These are phyloP conservation scores for Periconia sp. DNA, from an alignment of 2,329 filamentous ascomycete species.

Conservation along the genomic window DNA sequence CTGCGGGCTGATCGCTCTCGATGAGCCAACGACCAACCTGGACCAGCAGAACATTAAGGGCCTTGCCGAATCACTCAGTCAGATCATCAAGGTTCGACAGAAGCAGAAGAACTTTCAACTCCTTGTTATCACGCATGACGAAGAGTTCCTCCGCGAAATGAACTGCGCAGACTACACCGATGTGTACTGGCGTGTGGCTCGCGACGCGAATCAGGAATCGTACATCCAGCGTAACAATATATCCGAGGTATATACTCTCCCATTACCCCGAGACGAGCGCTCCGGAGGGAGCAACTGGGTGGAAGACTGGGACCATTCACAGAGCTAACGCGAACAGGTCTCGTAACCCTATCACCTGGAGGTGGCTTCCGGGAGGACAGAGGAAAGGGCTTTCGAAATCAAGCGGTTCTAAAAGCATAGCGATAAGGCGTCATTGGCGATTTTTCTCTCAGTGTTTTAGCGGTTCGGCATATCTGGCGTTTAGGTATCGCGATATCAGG, in stretches of 20 bases:
- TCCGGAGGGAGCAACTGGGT: neutral
- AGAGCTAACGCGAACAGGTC: neutral
- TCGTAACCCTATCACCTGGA: neutral
- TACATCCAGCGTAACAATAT: conserved; percentile 69
- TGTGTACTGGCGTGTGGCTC: conserved; percentile 82
- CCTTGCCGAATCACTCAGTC: conserved; percentile 79
- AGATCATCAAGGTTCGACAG: conserved; percentile 81
- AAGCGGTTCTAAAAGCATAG: neutral
- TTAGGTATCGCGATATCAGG: neutral
- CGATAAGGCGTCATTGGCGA: neutral
- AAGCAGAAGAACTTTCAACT: conserved; percentile 95
- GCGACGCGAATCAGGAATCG: conserved; percentile 84
- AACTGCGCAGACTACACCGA: conserved; percentile 91
- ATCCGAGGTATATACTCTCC: conserved; percentile 33
- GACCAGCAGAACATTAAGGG: conserved; percentile 93
- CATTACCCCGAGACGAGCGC: neutral
- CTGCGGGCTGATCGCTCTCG: conserved; percentile 92
- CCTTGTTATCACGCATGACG: conserved; percentile 98
- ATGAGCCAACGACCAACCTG: conserved; percentile 96
- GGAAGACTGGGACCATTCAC: neutral
- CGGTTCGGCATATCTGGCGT: neutral
- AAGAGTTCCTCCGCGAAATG: conserved; percentile 93
- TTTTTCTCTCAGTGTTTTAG: neutral
- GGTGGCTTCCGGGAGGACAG: neutral
- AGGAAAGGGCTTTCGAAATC: too few relatives aligned